Conservation (phyloP, 2,329 filamentous ascomycete species). For the Beauveria asiatica region DNA sequence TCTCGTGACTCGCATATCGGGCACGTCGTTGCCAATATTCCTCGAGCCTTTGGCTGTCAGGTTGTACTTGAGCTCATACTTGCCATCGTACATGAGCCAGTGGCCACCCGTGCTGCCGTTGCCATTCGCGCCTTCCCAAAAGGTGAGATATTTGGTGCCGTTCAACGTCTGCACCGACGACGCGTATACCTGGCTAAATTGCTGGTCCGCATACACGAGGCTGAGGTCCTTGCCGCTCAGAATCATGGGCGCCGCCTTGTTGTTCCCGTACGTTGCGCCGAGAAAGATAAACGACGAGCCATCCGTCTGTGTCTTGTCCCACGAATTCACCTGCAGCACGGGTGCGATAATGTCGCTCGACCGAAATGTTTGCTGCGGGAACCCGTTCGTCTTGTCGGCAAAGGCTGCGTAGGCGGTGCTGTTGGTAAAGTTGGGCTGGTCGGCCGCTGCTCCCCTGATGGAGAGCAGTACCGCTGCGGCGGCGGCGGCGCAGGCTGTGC, state of each 20-base stretch:
- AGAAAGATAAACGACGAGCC: constrained; percentile 26
- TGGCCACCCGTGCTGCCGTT: constrained; percentile 22
- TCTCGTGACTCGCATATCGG: constrained; percentile 34
- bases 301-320: constrained; percentile 20
- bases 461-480: constrained; percentile 9
- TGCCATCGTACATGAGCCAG: constrained; percentile 24
- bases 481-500: background rate
- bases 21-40: constrained; percentile 29
- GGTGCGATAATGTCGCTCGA: constrained; percentile 26
- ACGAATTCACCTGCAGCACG: constrained; percentile 25
- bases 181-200: constrained; percentile 19
- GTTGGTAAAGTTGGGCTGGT: constrained; percentile 19
- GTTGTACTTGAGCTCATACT: constrained; percentile 29
- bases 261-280: constrained; percentile 17
- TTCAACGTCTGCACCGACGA: constrained; percentile 23
- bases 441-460: constrained; percentile 14
- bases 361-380: constrained; percentile 25
- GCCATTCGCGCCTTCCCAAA: constrained; percentile 24
- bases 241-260: constrained; percentile 26
- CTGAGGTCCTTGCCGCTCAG: constrained; percentile 26
- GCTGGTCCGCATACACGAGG: constrained; percentile 29
- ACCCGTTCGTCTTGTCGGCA: constrained; percentile 18
- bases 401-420: constrained; percentile 20
- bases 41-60: constrained; percentile 27
- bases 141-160: constrained; percentile 25